Evolutionary conservation across 306 rosid species (phyloP).

Genomic region (Astragalus membranaceus): DNA sequence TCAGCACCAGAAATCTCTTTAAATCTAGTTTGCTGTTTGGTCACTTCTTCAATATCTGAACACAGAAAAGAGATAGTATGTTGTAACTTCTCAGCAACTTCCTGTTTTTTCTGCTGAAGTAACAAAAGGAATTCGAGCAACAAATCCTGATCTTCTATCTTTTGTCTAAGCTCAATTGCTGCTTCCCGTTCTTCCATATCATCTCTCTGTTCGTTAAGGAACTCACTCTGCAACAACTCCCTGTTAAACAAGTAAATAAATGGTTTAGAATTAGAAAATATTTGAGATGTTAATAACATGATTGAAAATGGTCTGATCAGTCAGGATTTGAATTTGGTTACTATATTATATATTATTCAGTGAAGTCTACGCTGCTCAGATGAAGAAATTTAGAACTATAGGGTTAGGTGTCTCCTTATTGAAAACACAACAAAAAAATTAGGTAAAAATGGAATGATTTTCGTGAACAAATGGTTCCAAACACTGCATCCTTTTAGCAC

Average conservation of each 20-base stretch:
- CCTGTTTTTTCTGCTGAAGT: conserved; percentile 72
- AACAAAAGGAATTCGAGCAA: conserved; percentile 78
- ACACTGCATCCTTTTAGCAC: too few relatives aligned
- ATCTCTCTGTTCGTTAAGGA: conserved; percentile 78
- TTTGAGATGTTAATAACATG: not conserved
- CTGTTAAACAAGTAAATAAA: conserved; percentile 47
- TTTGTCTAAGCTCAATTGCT: conserved; percentile 71
- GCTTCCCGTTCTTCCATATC: conserved; percentile 84
- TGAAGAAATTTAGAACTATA: not conserved
- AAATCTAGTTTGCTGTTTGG: conserved; percentile 54
- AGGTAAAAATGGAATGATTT: not conserved
- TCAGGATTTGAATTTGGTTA: not conserved
- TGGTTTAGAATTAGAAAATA: conserved; percentile 11
- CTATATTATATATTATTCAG: not conserved
- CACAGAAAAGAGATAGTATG: conserved; percentile 73
- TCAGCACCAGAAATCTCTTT: conserved; percentile 50
- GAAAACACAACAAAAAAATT: not conserved
- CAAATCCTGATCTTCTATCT: conserved; percentile 78
- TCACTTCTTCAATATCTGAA: conserved; percentile 80
- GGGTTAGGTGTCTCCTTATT: not conserved
- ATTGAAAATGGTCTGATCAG: not conserved
- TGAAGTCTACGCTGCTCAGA: conserved; percentile 5
- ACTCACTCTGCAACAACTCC: conserved; percentile 74
- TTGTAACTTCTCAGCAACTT: conserved; percentile 73
- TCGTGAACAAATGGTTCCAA: not conserved